Conservation (phyloP, 2,329 filamentous ascomycete species). For the Penicillium sp. region DNA sequence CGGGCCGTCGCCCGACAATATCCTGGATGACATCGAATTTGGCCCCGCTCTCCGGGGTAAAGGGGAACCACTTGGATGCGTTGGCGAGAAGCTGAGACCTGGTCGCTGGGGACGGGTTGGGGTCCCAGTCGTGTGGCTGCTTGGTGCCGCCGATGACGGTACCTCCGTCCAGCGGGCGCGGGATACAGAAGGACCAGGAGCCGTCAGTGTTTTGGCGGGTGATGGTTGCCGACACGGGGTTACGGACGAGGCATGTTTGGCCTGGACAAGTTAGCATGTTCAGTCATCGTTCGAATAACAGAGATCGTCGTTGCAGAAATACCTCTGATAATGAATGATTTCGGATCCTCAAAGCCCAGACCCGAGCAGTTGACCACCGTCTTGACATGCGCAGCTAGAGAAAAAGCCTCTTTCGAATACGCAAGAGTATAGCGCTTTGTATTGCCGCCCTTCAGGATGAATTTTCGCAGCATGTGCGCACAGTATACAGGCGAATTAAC, state of each 20-base stretch:
- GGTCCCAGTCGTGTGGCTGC: conserved; percentile 57
- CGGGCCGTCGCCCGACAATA: conserved; percentile 47
- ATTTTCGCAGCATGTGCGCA: conserved; percentile 40
- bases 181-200: conserved; percentile 62
- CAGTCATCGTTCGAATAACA: background rate
- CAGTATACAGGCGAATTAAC: conserved; percentile 48
- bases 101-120: conserved; percentile 48
- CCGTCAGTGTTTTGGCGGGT: conserved; percentile 64
- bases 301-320: background rate
- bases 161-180: conserved; percentile 60
- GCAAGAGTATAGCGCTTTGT: conserved; percentile 28
- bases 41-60: conserved; percentile 33
- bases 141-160: conserved; percentile 68
- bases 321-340: conserved; percentile 46
- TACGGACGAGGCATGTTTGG: conserved; percentile 50
- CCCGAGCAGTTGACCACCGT: conserved; percentile 49
- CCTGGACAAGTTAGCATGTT: conserved; percentile 25
- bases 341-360: conserved; percentile 43
- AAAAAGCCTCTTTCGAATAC: conserved; percentile 39
- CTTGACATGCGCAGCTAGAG: conserved; percentile 31
- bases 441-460: conserved; percentile 40
- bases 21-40: conserved; percentile 47
- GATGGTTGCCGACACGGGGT: conserved; percentile 47
- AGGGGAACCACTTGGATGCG: conserved; percentile 43
- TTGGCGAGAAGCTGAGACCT: conserved; percentile 49